Evolutionary conservation across 2,329 filamentous ascomycete genomes (phyloP), one percentile per base, ranked within the genome.

Genomic region (Tolypocladium ovalisporum): DNA sequence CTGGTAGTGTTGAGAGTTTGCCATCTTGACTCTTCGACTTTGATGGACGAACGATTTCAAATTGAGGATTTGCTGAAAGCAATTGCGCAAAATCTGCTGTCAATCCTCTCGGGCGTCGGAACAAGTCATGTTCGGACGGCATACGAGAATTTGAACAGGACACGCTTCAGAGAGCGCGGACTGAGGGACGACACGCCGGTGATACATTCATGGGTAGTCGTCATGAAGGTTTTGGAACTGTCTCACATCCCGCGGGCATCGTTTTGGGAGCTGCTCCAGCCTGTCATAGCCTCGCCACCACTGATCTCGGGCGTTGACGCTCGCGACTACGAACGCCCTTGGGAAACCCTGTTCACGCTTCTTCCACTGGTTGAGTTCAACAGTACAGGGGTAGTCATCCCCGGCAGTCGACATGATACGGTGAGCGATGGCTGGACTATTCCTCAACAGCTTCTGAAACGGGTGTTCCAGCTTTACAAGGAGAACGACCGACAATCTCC

Each of bases 361-460:
- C 72, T 88, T 9, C 85, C 85, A 1, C 70, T 88, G 0, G 74
- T 74, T 29, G 83, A 86, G 59, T 83, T 88, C 62, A 79, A 85
- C 62, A 73, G 76, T 54, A 63, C 66, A 15, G 85, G 85, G 0
- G 67, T 81, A 10, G 60, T 83, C 29, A 62, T 76, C 52, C 37
- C 66, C 19, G 70, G 69, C 4, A 67, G 62, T 34, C 68, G 70
- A 29, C 65, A 70, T 57, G 56, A 66, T 39, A 37, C 62, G 7
- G 53, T 62, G 3, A 62, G 62, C 29, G 83, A 87, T 58, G 84
- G 85, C 32, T 88, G 85, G 85, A 61, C 64, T 4, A 66, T 87
- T 17, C 79, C 83, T 0, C 83, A 85, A 60, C 77, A 74, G 57
- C 65, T 86, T 35, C 60, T 87, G 53, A 81, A 75, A 61, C 75